Evolutionary conservation across 768 basidiomycete genomes (phyloP).

Genomic region (Suillus subaureus): DNA sequence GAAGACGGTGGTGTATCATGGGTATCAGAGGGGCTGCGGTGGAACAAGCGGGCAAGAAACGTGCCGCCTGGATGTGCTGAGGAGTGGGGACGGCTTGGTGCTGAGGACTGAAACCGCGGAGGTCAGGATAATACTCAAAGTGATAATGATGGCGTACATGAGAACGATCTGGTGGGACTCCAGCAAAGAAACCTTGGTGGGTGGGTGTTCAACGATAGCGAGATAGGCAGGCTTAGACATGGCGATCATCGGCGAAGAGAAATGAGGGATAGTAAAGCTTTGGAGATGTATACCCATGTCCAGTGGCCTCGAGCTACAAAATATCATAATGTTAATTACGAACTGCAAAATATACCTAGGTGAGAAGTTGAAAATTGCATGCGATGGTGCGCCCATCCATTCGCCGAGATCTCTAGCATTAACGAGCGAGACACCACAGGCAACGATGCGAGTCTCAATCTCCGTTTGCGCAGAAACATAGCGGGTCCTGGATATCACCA

Average conservation of each 20-base stretch:
- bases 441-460: slow-evolving; percentile 90
- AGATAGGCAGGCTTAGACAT: slow-evolving; percentile 99
- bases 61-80: too few species aligned
- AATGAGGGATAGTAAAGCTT: slow-evolving; percentile 95
- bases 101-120: too few species aligned
- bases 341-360: slow-evolving; percentile 58
- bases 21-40: too few species aligned
- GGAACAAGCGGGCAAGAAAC: too few species aligned
- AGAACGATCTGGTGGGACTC: too few species aligned
- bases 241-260: slow-evolving; percentile 97
- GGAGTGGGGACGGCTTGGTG: too few species aligned
- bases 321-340: slow-evolving; percentile 9
- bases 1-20: too few species aligned
- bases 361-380: slow-evolving; percentile 97
- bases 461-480: slow-evolving; percentile 96
- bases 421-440: slow-evolving; percentile 91
- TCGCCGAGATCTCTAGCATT: slow-evolving; percentile 96
- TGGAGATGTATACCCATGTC: slow-evolving; percentile 98
- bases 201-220: slow-evolving; percentile 85
- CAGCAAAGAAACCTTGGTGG: too few species aligned
- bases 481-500: slow-evolving; percentile 93
- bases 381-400: slow-evolving; percentile 94
- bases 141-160: too few species aligned
- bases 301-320: slow-evolving; percentile 82
- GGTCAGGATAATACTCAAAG: too few species aligned